Percentiles rank a stretch among this genome's conserved stretches.
Evolutionary conservation across 345 rosid species (phyloP).

Genomic region (Eucalyptus pauciflora): DNA sequence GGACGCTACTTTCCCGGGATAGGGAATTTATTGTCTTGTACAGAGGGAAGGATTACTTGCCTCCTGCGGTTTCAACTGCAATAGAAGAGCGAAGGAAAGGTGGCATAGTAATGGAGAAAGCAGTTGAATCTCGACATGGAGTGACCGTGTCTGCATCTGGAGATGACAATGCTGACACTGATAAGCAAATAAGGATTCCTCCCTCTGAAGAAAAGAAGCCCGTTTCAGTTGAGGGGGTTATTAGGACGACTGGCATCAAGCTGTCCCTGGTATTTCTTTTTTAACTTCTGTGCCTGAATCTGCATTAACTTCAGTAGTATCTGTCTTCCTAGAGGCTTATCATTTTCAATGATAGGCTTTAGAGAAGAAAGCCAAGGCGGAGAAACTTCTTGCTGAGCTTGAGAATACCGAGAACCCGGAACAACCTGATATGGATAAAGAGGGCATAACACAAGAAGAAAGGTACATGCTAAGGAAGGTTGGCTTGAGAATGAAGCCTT

Average conservation of each 20-base stretch:
- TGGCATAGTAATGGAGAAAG: constrained; percentile 13
- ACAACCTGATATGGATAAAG: constrained; percentile 55
- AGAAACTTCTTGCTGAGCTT: constrained; percentile 54
- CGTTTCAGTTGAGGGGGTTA: constrained; percentile 35
- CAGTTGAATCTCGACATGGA: constrained; percentile 5
- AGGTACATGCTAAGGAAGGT: constrained; percentile 84
- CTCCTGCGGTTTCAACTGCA: constrained; percentile 74
- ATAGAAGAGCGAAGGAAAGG: constrained; percentile 66
- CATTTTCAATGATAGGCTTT: constrained; percentile 29
- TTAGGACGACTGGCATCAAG: constrained; percentile 45
- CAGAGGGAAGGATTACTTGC: constrained; percentile 96
- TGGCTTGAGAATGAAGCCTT: constrained; percentile 93
- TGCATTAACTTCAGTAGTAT: not conserved
- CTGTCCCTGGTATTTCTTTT: constrained; percentile 53
- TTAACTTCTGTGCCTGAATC: not conserved
- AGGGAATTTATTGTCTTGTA: constrained; percentile 72
- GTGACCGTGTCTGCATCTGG: not conserved
- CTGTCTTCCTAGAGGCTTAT: not conserved
- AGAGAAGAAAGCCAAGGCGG: constrained; percentile 80
- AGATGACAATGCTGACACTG: constrained; percentile 2
- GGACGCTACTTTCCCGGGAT: constrained; percentile 70
- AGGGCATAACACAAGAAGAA: constrained; percentile 81
- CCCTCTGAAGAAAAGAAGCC: constrained; percentile 15
- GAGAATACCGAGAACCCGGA: constrained; percentile 34
- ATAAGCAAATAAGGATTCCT: constrained; percentile 2